These are phyloP conservation scores for Exophiala spinifera DNA, from an alignment of 2,329 filamentous ascomycete species.

Conservation along the genomic window DNA sequence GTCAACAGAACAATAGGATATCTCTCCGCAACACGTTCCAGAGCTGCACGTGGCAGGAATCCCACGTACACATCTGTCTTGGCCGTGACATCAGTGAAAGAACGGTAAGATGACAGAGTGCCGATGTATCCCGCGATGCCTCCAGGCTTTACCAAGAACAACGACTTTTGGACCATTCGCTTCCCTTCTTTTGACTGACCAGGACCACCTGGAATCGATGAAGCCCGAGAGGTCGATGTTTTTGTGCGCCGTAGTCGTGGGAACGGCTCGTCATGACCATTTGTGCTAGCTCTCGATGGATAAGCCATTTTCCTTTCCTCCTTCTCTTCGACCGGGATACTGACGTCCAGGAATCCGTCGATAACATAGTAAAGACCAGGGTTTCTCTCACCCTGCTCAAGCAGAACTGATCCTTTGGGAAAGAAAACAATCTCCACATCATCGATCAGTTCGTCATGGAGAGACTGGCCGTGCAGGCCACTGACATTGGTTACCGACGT, in stretches of 20 bases:
- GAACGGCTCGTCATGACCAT: conserved; percentile 37
- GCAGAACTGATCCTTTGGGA: conserved; percentile 86
- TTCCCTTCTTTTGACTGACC: conserved; percentile 36
- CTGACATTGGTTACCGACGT: conserved; percentile 63
- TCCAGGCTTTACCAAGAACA: conserved; percentile 91
- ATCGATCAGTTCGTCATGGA: conserved; percentile 78
- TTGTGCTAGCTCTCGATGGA: neutral
- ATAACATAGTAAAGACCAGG: conserved; percentile 96
- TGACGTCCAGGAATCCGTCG: conserved; percentile 93
- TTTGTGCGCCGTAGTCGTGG: conserved; percentile 46
- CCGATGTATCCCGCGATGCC: conserved; percentile 92
- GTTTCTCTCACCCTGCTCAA: conserved; percentile 95
- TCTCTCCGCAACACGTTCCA: conserved; percentile 88
- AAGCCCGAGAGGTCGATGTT: conserved; percentile 41
- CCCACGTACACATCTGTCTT: conserved; percentile 99
- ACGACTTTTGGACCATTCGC: conserved; percentile 59
- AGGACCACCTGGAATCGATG: conserved; percentile 27
- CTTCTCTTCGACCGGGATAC: conserved; percentile 70
- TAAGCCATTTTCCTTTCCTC: conserved; percentile 26
- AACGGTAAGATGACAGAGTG: conserved; percentile 89
- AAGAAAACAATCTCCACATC: conserved; percentile 98
- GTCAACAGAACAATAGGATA: conserved; percentile 91
- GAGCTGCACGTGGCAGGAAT: conserved; percentile 77
- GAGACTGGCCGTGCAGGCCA: conserved; percentile 60
- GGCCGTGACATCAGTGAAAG: conserved; percentile 92